Evolutionary conservation across 768 basidiomycete genomes (phyloP), one percentile per base, ranked within the genome.

Genomic region (Nevesoporus exiguus): DNA sequence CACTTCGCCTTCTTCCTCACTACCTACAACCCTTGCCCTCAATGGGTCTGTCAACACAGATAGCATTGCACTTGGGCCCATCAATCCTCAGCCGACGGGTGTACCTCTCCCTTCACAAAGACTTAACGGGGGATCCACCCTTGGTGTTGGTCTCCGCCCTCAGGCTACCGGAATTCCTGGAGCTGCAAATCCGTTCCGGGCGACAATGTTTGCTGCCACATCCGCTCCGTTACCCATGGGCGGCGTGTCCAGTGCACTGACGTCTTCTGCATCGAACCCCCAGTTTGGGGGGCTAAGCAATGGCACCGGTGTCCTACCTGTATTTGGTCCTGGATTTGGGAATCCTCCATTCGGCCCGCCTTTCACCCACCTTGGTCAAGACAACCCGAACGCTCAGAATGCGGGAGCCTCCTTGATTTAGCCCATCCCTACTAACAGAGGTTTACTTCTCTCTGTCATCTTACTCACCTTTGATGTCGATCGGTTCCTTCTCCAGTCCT

Each of bases 171-270:
- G 85, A 3, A 54, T 70, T 44, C 66, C 73, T 14, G 76, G 76
- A 7, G 71, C 62, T 19, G 80, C 80, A 4, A 86, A 85, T 55
- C 84, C 84, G n/a, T 86, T 86, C 69, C 77, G 84, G 48, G 79
- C 80, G 11, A 84, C 84, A 3, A 83, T 83, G 81, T 76, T 80
- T 50, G 65, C 76, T 31, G 59, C 75, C 6, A 62, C 65, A 8
- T 65, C 71, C 8, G 63, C 67, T 36, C 29, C 58, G 6, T 39
- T 54, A 9, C 24, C 47, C 24, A 47, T 21, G 21, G 47, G 40
- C 7, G 45, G 43, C n/a, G 29, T 33, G 50, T 49, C 55, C 21
- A 51, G 25, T 44, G 49, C 54, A 30, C 54, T 55, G 52, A 19
- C 57, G 30, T 50, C 67, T 30, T 68, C 69, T 49, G 59, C 61